These are phyloP conservation scores for Clarireedia paspali DNA, from an alignment of 2,329 filamentous ascomycete species.

Conservation along the genomic window DNA sequence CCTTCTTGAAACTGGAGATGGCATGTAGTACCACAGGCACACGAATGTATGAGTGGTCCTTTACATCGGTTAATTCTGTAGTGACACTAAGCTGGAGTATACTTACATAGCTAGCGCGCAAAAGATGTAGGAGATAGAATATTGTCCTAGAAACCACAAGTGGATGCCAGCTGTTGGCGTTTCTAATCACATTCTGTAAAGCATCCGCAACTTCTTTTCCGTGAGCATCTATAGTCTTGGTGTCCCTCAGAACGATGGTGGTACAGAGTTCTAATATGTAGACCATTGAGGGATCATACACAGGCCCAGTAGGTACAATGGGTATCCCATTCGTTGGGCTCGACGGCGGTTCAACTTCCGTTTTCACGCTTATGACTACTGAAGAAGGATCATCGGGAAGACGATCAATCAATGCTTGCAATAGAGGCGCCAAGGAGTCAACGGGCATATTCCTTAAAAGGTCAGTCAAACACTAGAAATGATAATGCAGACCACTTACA, in stretches of 20 bases:
- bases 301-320: slow-evolving; percentile 44
- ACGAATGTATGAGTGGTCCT: slow-evolving; percentile 87
- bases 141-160: slow-evolving; percentile 77
- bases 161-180: slow-evolving; percentile 70
- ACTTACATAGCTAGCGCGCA: slow-evolving; percentile 79
- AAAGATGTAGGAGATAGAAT: slow-evolving; percentile 76
- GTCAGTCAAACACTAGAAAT: slow-evolving; percentile 11
- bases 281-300: slow-evolving; percentile 78
- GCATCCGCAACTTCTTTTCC: slow-evolving; percentile 75
- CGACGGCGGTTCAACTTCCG: slow-evolving; percentile 62
- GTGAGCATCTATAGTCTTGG: slow-evolving; percentile 61
- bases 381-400: slow-evolving; percentile 80
- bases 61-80: slow-evolving; percentile 19
- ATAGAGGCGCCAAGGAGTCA: slow-evolving; percentile 50
- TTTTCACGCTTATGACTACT: slow-evolving; percentile 80
- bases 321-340: slow-evolving; percentile 52
- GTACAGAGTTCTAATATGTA: slow-evolving; percentile 92
- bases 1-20: slow-evolving; percentile 79
- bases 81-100: not conserved
- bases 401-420: slow-evolving; percentile 69
- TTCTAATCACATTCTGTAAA: slow-evolving; percentile 73
- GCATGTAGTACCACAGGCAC: slow-evolving; percentile 86
- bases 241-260: slow-evolving; percentile 68
- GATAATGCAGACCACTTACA: slow-evolving; percentile 41
- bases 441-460: slow-evolving; percentile 50